Percentiles rank a stretch among this genome's conserved stretches.
Evolutionary conservation across 352 stramenopile genomes (phyloP).

Genomic region (Pythium insidiosum): DNA sequence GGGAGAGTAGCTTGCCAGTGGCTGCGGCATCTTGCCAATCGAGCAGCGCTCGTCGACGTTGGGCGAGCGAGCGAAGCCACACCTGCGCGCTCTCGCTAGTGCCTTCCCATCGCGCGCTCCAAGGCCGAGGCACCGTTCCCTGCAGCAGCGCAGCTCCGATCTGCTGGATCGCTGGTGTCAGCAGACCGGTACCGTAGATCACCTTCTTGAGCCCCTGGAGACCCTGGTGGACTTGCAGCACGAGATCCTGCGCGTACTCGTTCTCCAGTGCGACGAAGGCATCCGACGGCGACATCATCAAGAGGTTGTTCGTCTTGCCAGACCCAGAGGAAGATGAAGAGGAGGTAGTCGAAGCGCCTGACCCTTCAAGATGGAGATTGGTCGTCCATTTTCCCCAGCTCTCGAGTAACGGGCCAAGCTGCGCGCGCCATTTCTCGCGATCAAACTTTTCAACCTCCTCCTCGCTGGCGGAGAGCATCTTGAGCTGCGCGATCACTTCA

Average conservation of each 20-base stretch:
- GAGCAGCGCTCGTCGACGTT: slow-evolving; percentile 71
- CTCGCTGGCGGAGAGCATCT: slow-evolving; percentile 69
- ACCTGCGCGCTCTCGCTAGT: slow-evolving; percentile 50
- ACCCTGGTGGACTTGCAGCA: slow-evolving; percentile 54
- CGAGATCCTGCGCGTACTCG: slow-evolving; percentile 68
- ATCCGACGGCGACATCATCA: slow-evolving; percentile 64
- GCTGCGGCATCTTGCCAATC: slow-evolving; percentile 74
- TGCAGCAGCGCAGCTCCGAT: slow-evolving; percentile 69
- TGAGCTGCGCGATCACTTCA: slow-evolving; percentile 82
- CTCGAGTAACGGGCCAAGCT: slow-evolving; percentile 86
- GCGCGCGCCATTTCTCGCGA: slow-evolving; percentile 84
- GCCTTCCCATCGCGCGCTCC: slow-evolving; percentile 78
- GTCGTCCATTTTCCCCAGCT: slow-evolving; percentile 82
- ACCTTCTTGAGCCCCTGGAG: slow-evolving; percentile 84
- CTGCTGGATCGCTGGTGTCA: slow-evolving; percentile 86
- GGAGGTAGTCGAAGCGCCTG: slow-evolving; percentile 5
- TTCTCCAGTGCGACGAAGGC: slow-evolving; percentile 90
- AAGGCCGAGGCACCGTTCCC: slow-evolving; percentile 65
- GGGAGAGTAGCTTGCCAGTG: slow-evolving; percentile 57
- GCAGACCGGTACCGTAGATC: slow-evolving; percentile 84
- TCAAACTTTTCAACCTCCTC: slow-evolving; percentile 77
- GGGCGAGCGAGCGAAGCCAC: slow-evolving; percentile 80
- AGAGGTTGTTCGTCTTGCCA: slow-evolving; percentile 21
- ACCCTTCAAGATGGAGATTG: slow-evolving; percentile 40
- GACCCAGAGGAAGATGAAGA: slow-evolving; percentile 5